phyloP scores from a whole-genome alignment of 2,329 filamentous ascomycete species.

The Coniochaeta ligniaria region DNA sequence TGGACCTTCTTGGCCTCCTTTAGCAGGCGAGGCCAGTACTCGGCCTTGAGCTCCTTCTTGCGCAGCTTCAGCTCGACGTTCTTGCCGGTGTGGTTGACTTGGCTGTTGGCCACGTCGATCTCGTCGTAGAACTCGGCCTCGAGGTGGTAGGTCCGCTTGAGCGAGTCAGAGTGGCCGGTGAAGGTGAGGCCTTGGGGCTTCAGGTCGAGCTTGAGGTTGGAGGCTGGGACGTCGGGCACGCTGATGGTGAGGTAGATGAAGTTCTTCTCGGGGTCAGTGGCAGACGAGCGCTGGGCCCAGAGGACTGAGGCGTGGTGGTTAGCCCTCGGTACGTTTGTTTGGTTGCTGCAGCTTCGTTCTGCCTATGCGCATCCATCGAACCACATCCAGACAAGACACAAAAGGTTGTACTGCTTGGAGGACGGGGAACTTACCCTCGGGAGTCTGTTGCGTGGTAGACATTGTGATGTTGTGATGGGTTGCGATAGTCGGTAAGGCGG shows the following conservation, averaged over 20 bases:
- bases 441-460: slow-evolving; percentile 9
- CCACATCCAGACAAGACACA: neutral
- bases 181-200: slow-evolving; percentile 73
- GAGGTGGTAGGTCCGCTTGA: slow-evolving; percentile 82
- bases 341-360: neutral
- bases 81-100: slow-evolving; percentile 81
- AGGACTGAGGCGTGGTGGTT: slow-evolving; percentile 54
- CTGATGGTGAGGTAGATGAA: slow-evolving; percentile 89
- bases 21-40: slow-evolving; percentile 92
- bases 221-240: slow-evolving; percentile 73
- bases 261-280: slow-evolving; percentile 76
- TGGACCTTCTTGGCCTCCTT: slow-evolving; percentile 87
- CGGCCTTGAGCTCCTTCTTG: slow-evolving; percentile 93
- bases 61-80: slow-evolving; percentile 85
- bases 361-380: neutral
- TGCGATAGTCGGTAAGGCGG: neutral
- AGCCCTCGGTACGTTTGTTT: neutral
- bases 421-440: slow-evolving; percentile 15
- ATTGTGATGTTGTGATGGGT: neutral
- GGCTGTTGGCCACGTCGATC: slow-evolving; percentile 79
- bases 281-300: slow-evolving; percentile 95
- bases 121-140: slow-evolving; percentile 84
- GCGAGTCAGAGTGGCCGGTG: slow-evolving; percentile 72
- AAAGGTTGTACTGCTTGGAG: neutral
- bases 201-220: slow-evolving; percentile 74